A percentile compares a stretch with the other conserved stretches of the same genome.
Evolutionary conservation across 805 yeast genomes (phyloP).

Genomic region (Zygoascus biomembranicola): DNA sequence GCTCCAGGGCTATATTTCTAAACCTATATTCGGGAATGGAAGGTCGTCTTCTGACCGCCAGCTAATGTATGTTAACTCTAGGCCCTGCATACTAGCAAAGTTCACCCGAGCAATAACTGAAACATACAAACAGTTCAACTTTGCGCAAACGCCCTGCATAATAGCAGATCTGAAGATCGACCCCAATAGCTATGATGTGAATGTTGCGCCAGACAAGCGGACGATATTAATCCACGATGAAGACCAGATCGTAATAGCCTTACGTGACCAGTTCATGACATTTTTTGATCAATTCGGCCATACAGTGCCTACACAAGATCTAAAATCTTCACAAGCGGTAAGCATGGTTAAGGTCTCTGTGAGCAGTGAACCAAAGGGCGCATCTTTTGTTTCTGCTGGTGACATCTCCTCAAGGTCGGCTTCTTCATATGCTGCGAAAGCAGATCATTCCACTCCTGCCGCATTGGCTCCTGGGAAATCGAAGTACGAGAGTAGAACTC

Average conservation of each 20-base stretch:
- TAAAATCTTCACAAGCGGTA: neutral
- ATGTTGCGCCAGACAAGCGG: slow-evolving; percentile 88
- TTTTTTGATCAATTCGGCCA: slow-evolving; percentile 38
- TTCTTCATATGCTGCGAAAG: too few relatives aligned
- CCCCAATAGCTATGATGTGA: slow-evolving; percentile 53
- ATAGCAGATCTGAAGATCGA: slow-evolving; percentile 51
- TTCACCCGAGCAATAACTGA: slow-evolving; percentile 60
- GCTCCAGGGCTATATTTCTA: slow-evolving; percentile 56
- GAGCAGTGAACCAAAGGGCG: too few relatives aligned
- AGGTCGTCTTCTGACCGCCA: slow-evolving; percentile 70
- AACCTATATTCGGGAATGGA: slow-evolving; percentile 72
- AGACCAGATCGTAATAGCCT: slow-evolving; percentile 41
- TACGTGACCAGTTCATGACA: slow-evolving; percentile 42
- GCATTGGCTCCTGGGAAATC: too few relatives aligned
- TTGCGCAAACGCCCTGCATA: slow-evolving; percentile 64
- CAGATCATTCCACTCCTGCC: too few relatives aligned
- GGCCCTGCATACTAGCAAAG: slow-evolving; percentile 61
- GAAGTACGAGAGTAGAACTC: neutral
- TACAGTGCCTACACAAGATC: slow-evolving; percentile 26
- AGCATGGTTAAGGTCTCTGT: neutral
- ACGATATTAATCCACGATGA: slow-evolving; percentile 64
- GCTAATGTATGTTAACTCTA: slow-evolving; percentile 56
- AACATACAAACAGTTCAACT: slow-evolving; percentile 61
- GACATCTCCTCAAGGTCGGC: too few relatives aligned
- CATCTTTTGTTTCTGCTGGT: too few relatives aligned